Percentiles rank a stretch among this genome's conserved stretches.
These are phyloP conservation scores for Phytopythium chamaehyphon DNA, from an alignment of 352 stramenopile genomes.

Conservation along the genomic window DNA sequence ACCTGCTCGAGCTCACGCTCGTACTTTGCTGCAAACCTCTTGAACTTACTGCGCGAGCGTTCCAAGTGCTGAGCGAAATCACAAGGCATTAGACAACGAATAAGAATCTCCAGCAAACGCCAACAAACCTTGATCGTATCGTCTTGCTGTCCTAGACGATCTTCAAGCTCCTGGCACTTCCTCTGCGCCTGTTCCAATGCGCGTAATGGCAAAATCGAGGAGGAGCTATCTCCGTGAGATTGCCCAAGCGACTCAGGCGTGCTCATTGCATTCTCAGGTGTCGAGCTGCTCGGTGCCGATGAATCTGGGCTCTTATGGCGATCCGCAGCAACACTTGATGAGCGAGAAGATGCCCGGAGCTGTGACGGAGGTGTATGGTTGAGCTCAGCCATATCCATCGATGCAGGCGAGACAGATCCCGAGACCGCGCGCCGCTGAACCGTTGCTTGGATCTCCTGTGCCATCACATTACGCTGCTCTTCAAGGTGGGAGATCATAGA, in stretches of 20 bases:
- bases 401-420: constrained; percentile 23
- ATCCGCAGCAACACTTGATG: not conserved
- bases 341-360: constrained; percentile 1
- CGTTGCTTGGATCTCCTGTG: constrained; percentile 59
- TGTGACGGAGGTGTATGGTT: constrained; percentile 29
- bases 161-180: constrained; percentile 78
- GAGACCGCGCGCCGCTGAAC: constrained; percentile 38
- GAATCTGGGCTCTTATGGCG: constrained; percentile 1
- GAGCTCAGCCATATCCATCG: constrained; percentile 68
- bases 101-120: not conserved
- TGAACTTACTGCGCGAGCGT: constrained; percentile 83
- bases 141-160: constrained; percentile 63
- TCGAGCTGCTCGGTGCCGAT: constrained; percentile 5
- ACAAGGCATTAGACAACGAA: not conserved
- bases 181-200: constrained; percentile 63
- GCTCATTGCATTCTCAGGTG: constrained; percentile 13
- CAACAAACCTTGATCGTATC: constrained; percentile 69
- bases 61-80: constrained; percentile 58
- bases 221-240: constrained; percentile 21
- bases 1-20: constrained; percentile 82
- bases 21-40: constrained; percentile 81
- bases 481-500: constrained; percentile 53
- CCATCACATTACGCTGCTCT: constrained; percentile 73
- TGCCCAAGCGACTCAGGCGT: constrained; percentile 18
- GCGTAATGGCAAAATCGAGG: constrained; percentile 56